Percentiles rank a stretch among this genome's conserved stretches.
These are phyloP conservation scores for Clitoria ternatea DNA, from an alignment of 306 rosid species.

Conservation along the genomic window DNA sequence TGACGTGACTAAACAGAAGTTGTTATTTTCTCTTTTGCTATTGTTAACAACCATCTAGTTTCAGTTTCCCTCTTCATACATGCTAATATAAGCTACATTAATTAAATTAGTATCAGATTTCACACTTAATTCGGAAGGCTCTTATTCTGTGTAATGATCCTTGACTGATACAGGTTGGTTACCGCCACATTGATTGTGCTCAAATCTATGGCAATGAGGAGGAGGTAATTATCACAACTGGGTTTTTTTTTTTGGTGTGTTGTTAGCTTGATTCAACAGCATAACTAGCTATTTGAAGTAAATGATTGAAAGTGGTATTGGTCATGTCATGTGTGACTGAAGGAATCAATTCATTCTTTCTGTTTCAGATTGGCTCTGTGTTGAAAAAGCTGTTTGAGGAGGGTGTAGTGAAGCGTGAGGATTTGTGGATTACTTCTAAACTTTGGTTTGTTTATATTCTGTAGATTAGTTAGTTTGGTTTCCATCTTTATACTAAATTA, in stretches of 20 bases:
- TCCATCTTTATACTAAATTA: neutral
- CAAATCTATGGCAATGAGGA: slow-evolving; percentile 60
- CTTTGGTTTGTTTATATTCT: slow-evolving; percentile 54
- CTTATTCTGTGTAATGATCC: neutral
- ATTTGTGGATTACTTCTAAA: slow-evolving; percentile 88
- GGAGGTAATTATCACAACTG: slow-evolving; percentile 46
- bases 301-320: neutral
- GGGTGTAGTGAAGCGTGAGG: slow-evolving; percentile 76
- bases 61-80: neutral
- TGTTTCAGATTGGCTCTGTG: slow-evolving; percentile 60
- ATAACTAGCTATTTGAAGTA: neutral
- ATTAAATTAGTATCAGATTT: neutral
- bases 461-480: neutral
- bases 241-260: neutral
- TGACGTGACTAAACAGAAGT: too few species aligned
- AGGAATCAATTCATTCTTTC: neutral
- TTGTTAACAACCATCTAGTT: neutral
- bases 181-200: slow-evolving; percentile 89
- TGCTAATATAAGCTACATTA: neutral
- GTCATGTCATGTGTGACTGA: neutral
- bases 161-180: slow-evolving; percentile 53
- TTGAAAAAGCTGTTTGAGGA: slow-evolving; percentile 68
- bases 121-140: neutral
- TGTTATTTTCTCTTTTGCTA: neutral
- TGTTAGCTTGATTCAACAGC: neutral